Evolutionary conservation across 495 filamentous ascomycete genomes (phyloP).

Genomic region (Daldinia concentrica): DNA sequence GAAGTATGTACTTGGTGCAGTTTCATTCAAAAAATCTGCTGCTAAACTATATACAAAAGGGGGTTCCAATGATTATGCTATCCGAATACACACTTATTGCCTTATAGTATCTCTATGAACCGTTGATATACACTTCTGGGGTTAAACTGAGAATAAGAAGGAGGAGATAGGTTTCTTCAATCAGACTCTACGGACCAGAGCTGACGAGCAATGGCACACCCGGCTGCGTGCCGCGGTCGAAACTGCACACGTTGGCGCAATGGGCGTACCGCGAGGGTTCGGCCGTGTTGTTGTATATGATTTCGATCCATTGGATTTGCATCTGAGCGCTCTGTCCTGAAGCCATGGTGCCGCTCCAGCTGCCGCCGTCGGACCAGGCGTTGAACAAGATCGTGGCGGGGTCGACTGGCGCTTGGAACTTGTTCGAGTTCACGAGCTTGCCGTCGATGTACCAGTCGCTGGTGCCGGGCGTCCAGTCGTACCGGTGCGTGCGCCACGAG

Average conservation of each 20-base stretch:
- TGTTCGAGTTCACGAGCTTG: constrained; percentile 61
- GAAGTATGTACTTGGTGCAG: constrained; percentile 1
- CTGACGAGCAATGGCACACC: constrained; percentile 16
- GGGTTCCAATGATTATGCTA: not conserved
- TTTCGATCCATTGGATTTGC: constrained; percentile 78
- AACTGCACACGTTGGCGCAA: constrained; percentile 42
- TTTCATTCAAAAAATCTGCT: not conserved
- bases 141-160: not conserved
- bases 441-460: constrained; percentile 76
- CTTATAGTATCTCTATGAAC: not conserved
- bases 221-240: constrained; percentile 25
- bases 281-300: constrained; percentile 70
- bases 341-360: constrained; percentile 77
- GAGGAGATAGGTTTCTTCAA: not conserved
- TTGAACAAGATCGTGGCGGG: constrained; percentile 71
- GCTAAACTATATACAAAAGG: constrained; percentile 9
- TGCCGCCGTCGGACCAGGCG: constrained; percentile 78
- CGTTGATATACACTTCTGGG: not conserved
- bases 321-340: constrained; percentile 65
- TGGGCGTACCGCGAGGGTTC: constrained; percentile 19
- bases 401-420: constrained; percentile 67
- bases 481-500: constrained; percentile 71
- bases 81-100: not conserved
- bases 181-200: constrained; percentile 21
- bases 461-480: constrained; percentile 71